Evolutionary conservation across 257 asterid species (phyloP), one percentile per base, ranked within the genome.

Genomic region (Voacanga thouarsii): DNA sequence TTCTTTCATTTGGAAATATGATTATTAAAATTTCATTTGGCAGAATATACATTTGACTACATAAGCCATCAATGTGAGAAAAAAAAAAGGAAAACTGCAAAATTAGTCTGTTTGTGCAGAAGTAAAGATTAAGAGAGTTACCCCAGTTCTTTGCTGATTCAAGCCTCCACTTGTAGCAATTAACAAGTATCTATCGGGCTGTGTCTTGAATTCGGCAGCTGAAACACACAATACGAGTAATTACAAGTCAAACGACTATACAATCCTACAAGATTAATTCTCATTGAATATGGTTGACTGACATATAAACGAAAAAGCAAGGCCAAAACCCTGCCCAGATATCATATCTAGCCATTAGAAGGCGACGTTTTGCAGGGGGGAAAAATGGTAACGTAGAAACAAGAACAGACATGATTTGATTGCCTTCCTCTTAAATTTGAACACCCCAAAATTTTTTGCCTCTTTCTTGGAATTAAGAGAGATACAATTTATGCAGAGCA

Each of bases 111-210:
- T 60, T 5, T 2, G 66, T 60, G 53, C 16, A 77, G 15, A 41
- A 64, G 11, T 28, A 71, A 73, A 70, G 9, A 6, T 81, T 23
- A 55, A 55, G 24, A 21, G 44, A 76, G 69, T 71, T 80, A 90
- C 97, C 91, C 97, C 96, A 24, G 95, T 91, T 87, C 97, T 89
- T 78, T 92, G 97, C 74, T 92, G 97, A 84, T 92, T 92, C 73
- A 92, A 78, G 55, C 97, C 97, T 76, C 97, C 97, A 65, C 97
- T 92, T 1, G 96, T 89, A 72, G 92, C 92, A 74, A 92, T 91
- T 80, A 91, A 53, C 83, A 92, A 84, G 80, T 91, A 91, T 51
- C 95, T 81, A 41, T 83, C 69, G 24, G 86, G 87, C 33, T 72
- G 79, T 3, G 88, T 85, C 4, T 81, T 85, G 79, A 39, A 77